Percentiles rank a stretch among this genome's conserved stretches.
Evolutionary conservation across 768 basidiomycete species (phyloP).

Genomic region (Cystobasidium tubakii): DNA sequence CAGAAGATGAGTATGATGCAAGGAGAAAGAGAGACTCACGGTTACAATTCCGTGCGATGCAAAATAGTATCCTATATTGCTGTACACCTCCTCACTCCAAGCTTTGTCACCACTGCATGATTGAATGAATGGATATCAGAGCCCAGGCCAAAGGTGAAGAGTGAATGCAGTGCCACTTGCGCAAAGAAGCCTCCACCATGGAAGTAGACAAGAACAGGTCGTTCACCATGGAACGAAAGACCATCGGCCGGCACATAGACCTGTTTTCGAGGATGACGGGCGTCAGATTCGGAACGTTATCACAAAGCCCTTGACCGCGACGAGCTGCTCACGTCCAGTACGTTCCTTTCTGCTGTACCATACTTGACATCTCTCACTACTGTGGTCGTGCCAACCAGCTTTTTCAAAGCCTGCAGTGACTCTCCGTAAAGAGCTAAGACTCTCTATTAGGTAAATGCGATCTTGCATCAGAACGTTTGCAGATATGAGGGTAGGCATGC

Average conservation of each 20-base stretch:
- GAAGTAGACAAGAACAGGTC: conserved; percentile 23
- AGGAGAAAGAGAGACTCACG: not conserved
- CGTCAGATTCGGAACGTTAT: no score
- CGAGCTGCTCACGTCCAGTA: conserved; percentile 29
- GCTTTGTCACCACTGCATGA: conserved; percentile 22
- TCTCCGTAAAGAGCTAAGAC: conserved; percentile 19
- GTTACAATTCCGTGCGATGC: conserved; percentile 25
- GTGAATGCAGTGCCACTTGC: no score
- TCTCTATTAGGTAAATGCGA: not conserved
- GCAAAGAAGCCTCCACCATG: conserved; percentile 35
- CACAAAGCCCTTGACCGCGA: no score
- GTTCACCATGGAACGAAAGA: not conserved
- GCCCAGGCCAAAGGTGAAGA: no score
- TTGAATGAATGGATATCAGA: no score
- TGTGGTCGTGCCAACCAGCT: not conserved
- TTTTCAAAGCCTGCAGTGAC: not conserved
- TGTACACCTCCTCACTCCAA: conserved; percentile 31
- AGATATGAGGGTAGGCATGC: no score
- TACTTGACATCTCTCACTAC: conserved; percentile 29
- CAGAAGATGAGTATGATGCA: no score
- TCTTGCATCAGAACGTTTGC: no score
- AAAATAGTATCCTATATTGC: conserved; percentile 33
- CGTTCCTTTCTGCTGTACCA: conserved; percentile 33
- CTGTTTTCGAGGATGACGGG: not conserved
- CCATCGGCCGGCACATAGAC: not conserved